Evolutionary conservation across 2,329 filamentous ascomycete genomes (phyloP), one percentile per base, ranked within the genome.

Genomic region (Ophiostoma australiae): DNA sequence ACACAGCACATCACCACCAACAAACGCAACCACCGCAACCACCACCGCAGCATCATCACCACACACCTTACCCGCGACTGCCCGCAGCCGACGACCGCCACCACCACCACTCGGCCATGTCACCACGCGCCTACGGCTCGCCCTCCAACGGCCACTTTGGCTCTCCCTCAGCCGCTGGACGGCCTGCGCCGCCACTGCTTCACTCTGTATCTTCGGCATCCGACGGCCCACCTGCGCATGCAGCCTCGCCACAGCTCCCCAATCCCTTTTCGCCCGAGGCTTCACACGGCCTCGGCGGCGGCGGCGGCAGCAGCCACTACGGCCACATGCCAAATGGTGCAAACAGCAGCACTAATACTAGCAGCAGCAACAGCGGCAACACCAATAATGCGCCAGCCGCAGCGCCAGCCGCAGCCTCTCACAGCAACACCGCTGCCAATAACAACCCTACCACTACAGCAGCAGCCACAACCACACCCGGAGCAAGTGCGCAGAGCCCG

Each of bases 41-140:
- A 1, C 39, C 11, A 4, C 11, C 39, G 13, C 15, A 15, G 13
- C 52, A 27, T 27, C 52, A 58, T 7, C 52, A 48, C 23, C 58
- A 63, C 58, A 39, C 44, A 23, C 48, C 41, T 8, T 70, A 70
- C 31, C 44, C 71, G 23, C 71, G 68, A 17, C 65, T 65, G 10
- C 48, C 70, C 23, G 63, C 41, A 8, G 61, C 44, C 33, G 70
- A 72, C 48, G 44, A 67, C 61, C 70, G 52, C 58, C 68, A 39
- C 48, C 68, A 44, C 68, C 67, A 44, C 68, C 67, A 71, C 70
- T 74, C 76, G 71, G 73, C 75, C 68, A 66, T 71, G 71, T 75
- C 76, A 72, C 75, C 75, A 74, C 76, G 75, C 70, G n/a, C 67
- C 13, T 67, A 68, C 8, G 27, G 35, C 17, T 55, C 67, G 3